Evolutionary conservation across 1,139 yeast species (phyloP).

Genomic region (Nematodospora anomalae): DNA sequence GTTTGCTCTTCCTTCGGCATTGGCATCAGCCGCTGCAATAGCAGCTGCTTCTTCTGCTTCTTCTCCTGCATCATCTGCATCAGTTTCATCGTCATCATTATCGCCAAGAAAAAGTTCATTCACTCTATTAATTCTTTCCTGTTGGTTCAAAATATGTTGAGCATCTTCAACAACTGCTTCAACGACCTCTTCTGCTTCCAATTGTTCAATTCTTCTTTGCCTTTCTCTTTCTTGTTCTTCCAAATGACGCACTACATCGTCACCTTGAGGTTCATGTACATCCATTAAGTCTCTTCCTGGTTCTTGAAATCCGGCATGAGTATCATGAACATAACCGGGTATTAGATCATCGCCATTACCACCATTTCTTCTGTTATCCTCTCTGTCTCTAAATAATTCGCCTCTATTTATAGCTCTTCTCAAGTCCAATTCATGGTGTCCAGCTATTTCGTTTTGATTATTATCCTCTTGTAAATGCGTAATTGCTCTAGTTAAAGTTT

Average conservation of each 20-base stretch:
- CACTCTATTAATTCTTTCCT: conserved; percentile 2
- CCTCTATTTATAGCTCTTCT: conserved; percentile 21
- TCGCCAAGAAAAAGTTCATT: background rate
- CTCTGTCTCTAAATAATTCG: conserved; percentile 10
- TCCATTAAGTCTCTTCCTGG: conserved; percentile 9
- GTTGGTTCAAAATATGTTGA: conserved; percentile 11
- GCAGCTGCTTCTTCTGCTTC: conserved; percentile 15
- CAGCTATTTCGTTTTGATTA: conserved; percentile 10
- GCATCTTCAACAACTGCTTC: conserved; percentile 10
- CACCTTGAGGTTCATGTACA: conserved; percentile 6
- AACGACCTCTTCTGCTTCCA: conserved; percentile 4
- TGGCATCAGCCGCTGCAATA: conserved; percentile 15
- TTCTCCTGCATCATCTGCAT: conserved; percentile 11
- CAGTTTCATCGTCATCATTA: background rate
- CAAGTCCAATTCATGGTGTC: conserved; percentile 20
- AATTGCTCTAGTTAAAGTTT: conserved; percentile 32
- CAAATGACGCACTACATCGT: conserved; percentile 2
- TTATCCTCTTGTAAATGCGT: conserved; percentile 26
- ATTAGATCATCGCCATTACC: conserved; percentile 4
- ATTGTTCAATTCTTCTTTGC: conserved; percentile 1
- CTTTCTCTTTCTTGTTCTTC: conserved; percentile 6
- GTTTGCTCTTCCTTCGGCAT: conserved; percentile 12
- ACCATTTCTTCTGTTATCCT: background rate
- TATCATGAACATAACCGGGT: conserved; percentile 1
- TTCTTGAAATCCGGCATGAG: conserved; percentile 3